These are phyloP conservation scores for Xylaria polymorpha DNA, from an alignment of 2,329 filamentous ascomycete species.

Conservation along the genomic window DNA sequence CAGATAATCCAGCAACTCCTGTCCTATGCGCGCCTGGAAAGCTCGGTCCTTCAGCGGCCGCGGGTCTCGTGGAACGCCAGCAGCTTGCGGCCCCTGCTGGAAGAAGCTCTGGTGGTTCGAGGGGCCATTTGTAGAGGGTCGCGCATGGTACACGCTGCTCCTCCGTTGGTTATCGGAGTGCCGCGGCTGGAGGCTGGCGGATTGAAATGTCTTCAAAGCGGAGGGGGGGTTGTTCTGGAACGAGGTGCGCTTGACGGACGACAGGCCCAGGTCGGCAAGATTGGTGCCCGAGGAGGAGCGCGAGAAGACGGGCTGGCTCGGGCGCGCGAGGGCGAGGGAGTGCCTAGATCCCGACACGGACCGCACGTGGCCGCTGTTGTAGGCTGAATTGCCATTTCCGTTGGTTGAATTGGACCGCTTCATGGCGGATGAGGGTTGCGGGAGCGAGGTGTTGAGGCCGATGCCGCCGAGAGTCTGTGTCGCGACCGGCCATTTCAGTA, in stretches of 20 bases:
- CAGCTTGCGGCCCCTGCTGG: slow-evolving; percentile 82
- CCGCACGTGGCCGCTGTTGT: slow-evolving; percentile 78
- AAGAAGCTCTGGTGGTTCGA: slow-evolving; percentile 92
- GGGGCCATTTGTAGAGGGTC: slow-evolving; percentile 75
- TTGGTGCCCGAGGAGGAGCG: slow-evolving; percentile 86
- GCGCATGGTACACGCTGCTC: slow-evolving; percentile 83
- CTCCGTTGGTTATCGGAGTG: slow-evolving; percentile 70
- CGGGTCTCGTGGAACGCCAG: slow-evolving; percentile 86
- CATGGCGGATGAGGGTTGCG: slow-evolving; percentile 91
- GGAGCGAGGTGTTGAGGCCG: slow-evolving; percentile 84
- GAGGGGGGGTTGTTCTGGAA: slow-evolving; percentile 72
- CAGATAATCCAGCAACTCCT: slow-evolving; percentile 92
- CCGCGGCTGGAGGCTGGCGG: slow-evolving; percentile 59
- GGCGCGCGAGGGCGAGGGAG: slow-evolving; percentile 84
- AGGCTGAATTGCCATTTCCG: slow-evolving; percentile 71
- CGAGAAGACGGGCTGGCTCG: slow-evolving; percentile 87
- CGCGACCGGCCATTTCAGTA: slow-evolving; percentile 30
- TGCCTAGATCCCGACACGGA: slow-evolving; percentile 86
- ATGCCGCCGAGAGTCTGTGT: slow-evolving; percentile 85
- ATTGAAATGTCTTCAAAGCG: slow-evolving; percentile 77
- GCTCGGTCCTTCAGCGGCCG: slow-evolving; percentile 83
- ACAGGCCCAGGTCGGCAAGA: slow-evolving; percentile 80
- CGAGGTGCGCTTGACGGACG: slow-evolving; percentile 86
- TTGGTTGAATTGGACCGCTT: slow-evolving; percentile 89
- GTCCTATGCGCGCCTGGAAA: slow-evolving; percentile 84